Evolutionary conservation across 2,329 filamentous ascomycete genomes (phyloP).

Genomic region (Aspergillus melleus): DNA sequence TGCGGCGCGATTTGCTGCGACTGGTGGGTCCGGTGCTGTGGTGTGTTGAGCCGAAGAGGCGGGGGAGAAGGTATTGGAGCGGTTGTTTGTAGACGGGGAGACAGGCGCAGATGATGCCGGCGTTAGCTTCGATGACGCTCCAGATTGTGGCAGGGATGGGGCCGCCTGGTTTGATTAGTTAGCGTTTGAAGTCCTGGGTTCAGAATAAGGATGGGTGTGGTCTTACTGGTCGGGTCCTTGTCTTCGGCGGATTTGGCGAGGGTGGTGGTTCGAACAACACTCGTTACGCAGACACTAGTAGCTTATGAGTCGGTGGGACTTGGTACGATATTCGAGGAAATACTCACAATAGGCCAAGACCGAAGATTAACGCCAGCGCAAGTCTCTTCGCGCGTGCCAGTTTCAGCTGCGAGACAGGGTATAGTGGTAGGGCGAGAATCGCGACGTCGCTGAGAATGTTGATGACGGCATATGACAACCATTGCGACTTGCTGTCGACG

Average conservation of each 20-base stretch:
- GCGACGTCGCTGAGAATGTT: constrained; percentile 27
- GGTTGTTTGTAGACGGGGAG: constrained; percentile 39
- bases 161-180: constrained; percentile 12
- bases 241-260: constrained; percentile 5
- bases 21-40: neutral
- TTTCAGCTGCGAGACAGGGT: constrained; percentile 20
- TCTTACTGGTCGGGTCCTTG: constrained; percentile 8
- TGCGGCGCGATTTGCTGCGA: neutral
- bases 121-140: constrained; percentile 39
- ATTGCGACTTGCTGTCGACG: constrained; percentile 18
- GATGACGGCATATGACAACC: constrained; percentile 24
- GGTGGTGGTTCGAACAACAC: constrained; percentile 8
- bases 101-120: constrained; percentile 28
- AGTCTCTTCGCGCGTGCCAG: constrained; percentile 20
- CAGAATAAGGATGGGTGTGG: neutral
- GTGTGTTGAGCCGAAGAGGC: constrained; percentile 9
- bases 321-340: too few relatives aligned
- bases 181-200: neutral
- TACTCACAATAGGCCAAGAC: constrained; percentile 26
- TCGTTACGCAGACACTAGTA: constrained; percentile 10
- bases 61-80: constrained; percentile 22
- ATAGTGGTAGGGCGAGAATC: constrained; percentile 25
- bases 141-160: constrained; percentile 35
- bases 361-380: constrained; percentile 20
- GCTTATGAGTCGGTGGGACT: too few relatives aligned